Conservation (phyloP, 495 filamentous ascomycete species). For the Xylaria sp. region DNA sequence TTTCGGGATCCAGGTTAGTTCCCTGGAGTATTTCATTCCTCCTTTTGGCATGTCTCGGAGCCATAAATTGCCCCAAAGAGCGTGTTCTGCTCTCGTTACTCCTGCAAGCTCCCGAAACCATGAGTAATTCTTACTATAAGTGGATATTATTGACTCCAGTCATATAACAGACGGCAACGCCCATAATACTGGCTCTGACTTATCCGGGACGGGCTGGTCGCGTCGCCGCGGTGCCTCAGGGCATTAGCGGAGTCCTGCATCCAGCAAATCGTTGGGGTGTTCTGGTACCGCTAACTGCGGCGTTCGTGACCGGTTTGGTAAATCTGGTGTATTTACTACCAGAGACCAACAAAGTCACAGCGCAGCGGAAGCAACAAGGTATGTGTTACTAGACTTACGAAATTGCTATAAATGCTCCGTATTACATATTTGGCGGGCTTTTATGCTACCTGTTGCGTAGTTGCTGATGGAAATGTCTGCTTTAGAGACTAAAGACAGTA, state of each 20-base stretch:
- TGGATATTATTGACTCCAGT: too few species aligned
- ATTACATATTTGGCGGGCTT: background rate
- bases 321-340: conserved; percentile 77
- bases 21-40: too few species aligned
- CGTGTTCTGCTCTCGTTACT: too few species aligned
- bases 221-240: conserved; percentile 38
- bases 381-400: conserved; percentile 33
- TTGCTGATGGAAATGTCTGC: conserved; percentile 5
- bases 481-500: conserved; percentile 70
- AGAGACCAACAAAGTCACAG: conserved; percentile 73
- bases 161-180: conserved; percentile 71
- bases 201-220: conserved; percentile 47
- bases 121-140: too few species aligned
- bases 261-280: conserved; percentile 63
- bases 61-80: too few species aligned
- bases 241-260: conserved; percentile 63
- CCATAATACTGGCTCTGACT: conserved; percentile 78
- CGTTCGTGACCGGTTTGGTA: conserved; percentile 66
- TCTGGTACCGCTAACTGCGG: conserved; percentile 68
- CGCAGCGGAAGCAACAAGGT: conserved; percentile 78
- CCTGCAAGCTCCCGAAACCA: too few species aligned
- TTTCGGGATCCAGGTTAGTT: conserved; percentile 86
- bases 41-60: too few species aligned
- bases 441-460: background rate
- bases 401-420: background rate